These are phyloP conservation scores for Themeda triandra DNA, from an alignment of 176 grass and related monocot species.

Conservation along the genomic window DNA sequence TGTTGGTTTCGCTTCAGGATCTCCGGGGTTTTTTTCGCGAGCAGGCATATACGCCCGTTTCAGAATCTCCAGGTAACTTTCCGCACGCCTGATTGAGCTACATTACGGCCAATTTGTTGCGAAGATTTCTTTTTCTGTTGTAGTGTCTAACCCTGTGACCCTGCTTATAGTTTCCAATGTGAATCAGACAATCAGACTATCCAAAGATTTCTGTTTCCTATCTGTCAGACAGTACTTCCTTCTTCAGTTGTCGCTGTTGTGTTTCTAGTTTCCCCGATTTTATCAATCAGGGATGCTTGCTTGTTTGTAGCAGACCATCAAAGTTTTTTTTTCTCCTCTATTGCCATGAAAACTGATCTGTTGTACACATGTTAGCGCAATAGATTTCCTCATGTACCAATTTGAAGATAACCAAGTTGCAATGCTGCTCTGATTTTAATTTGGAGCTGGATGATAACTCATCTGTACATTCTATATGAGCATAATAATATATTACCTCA, in stretches of 20 bases:
- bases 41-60: too few species aligned
- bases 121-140: not conserved
- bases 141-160: not conserved
- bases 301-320: not conserved
- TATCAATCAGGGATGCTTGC: not conserved
- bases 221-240: not conserved
- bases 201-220: not conserved
- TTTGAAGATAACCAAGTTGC: not conserved
- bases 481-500: too few species aligned
- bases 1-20: constrained; percentile 11
- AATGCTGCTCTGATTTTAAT: not conserved
- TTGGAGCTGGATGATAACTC: not conserved
- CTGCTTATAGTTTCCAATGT: not conserved
- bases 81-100: not conserved
- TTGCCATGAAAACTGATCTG: not conserved
- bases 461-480: not conserved
- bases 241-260: not conserved
- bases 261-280: not conserved
- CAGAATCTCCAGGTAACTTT: constrained; percentile 36
- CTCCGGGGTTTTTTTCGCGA: too few species aligned
- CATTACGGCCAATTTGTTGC: too few species aligned
- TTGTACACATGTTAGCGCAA: not conserved
- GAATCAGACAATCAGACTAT: not conserved
- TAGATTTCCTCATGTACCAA: not conserved
- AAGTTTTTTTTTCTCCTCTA: not conserved